phyloP scores from a whole-genome alignment of 2,329 filamentous ascomycete species.

The Didymella glomerata region DNA sequence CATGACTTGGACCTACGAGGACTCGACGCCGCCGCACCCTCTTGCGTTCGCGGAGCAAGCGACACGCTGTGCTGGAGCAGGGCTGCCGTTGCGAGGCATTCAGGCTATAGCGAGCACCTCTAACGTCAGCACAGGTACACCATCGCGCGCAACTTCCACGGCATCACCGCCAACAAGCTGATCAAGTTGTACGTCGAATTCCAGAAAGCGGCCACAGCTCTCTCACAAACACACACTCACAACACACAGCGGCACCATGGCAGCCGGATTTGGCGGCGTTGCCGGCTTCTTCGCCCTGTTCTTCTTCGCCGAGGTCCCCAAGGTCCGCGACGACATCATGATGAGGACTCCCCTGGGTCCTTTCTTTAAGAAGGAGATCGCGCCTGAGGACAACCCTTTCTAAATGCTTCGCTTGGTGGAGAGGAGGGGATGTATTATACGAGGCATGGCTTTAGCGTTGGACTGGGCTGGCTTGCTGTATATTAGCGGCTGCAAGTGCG shows the following conservation, averaged over 20 bases:
- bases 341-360: slow-evolving; percentile 67
- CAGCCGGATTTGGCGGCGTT: slow-evolving; percentile 64
- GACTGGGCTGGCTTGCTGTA: slow-evolving; percentile 36
- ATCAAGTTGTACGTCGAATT: slow-evolving; percentile 56
- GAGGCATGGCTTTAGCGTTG: slow-evolving; percentile 23
- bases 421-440: slow-evolving; percentile 30
- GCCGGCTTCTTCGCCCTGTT: slow-evolving; percentile 68
- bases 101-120: slow-evolving; percentile 1
- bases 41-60: background rate
- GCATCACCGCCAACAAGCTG: slow-evolving; percentile 55
- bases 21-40: background rate
- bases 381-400: slow-evolving; percentile 71
- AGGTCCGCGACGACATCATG: slow-evolving; percentile 69
- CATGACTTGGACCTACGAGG: background rate
- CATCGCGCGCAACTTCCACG: slow-evolving; percentile 58
- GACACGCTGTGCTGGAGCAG: background rate
- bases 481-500: slow-evolving; percentile 35
- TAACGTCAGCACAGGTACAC: slow-evolving; percentile 58
- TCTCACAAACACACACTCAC: slow-evolving; percentile 18
- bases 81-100: background rate
- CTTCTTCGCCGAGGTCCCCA: slow-evolving; percentile 71
- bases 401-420: slow-evolving; percentile 34
- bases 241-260: slow-evolving; percentile 52
- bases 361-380: slow-evolving; percentile 65
- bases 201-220: background rate